Evolutionary conservation across 192 early-diverging fungal genomes (phyloP), one percentile per base, ranked within the genome.

Genomic region (Rhizophagus sp.): DNA sequence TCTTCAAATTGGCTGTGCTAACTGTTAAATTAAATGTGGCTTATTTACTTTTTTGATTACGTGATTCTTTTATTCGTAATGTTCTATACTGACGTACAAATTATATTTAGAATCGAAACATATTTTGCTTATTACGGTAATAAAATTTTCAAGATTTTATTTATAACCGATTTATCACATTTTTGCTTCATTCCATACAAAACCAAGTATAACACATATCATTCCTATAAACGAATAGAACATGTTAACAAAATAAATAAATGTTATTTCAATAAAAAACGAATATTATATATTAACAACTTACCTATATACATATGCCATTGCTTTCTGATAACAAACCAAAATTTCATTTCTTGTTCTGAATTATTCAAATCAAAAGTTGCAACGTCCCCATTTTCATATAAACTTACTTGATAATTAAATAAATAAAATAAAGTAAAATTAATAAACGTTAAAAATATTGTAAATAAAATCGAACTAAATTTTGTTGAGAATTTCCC

Each of bases 251-350:
- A 22, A 69, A 22, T n/a, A 8, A 44, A 7, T 19, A 69, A 22
- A 17, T 1, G 41, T 6, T 19, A 36, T 36, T 69, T 36, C 5
- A 69, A 39, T 19, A 19, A 17, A 22, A 36, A 39, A 69, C n/a
- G 30, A 4, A 22, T 44, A 22, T 22, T 39, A 30, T 34, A 13
- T 15, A 67, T 30, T 0, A 15, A 34, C 19, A 44, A 62, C 73
- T 75, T 75, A 75, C 73, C 57, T 9, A 75, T 25, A 75, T 62
- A 75, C 73, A 75, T 75, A 25, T 62, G 50, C 73, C 52, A 75
- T 62, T 52, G 47, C 39, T 41, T 62, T 75, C 15, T 75, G 24
- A 75, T 62, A 75, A 75, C 22, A 33, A 36, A 75, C 73, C 73
- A 75, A 52, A 75, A 22, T 30, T 61, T 61, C 47, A 50, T 75